phyloP scores from a whole-genome alignment of 768 basidiomycete species.

The Agaricus subrufescens region DNA sequence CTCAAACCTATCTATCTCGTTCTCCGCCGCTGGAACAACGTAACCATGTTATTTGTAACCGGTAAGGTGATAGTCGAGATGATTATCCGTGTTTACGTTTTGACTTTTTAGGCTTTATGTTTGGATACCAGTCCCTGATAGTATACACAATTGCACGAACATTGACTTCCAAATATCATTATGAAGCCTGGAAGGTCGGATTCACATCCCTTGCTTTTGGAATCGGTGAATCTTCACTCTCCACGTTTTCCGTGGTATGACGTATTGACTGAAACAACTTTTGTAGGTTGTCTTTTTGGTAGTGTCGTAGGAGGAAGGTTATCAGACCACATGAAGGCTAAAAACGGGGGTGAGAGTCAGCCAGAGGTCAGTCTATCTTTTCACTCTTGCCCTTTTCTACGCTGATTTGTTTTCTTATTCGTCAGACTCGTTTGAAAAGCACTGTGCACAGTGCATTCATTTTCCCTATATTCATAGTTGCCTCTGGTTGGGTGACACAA shows the following conservation, averaged over 20 bases:
- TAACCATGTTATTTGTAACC: constrained; percentile 63
- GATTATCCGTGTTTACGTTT: background rate
- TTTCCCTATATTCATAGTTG: background rate
- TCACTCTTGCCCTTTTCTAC: background rate
- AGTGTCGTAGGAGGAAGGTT: constrained; percentile 35
- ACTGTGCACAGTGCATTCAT: constrained; percentile 32
- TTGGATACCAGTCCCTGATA: constrained; percentile 41
- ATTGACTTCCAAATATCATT: constrained; percentile 54
- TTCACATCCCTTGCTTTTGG: constrained; percentile 72
- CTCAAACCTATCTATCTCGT: constrained; percentile 53
- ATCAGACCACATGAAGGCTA: constrained; percentile 33
- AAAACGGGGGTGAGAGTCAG: constrained; percentile 31
- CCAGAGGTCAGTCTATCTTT: constrained; percentile 51
- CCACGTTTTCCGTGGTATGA: background rate
- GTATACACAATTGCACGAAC: constrained; percentile 69
- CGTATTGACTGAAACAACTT: background rate
- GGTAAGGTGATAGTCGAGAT: constrained; percentile 17
- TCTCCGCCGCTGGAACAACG: constrained; percentile 60
- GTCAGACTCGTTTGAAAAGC: constrained; percentile 68
- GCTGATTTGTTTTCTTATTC: background rate
- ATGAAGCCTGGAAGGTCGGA: constrained; percentile 64
- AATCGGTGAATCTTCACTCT: background rate
- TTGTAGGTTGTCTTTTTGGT: constrained; percentile 29
- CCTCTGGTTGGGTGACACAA: constrained; percentile 48
- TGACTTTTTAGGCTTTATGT: background rate